Evolutionary conservation across 2,329 filamentous ascomycete species (phyloP).

Genomic region (Fusarium napiforme): DNA sequence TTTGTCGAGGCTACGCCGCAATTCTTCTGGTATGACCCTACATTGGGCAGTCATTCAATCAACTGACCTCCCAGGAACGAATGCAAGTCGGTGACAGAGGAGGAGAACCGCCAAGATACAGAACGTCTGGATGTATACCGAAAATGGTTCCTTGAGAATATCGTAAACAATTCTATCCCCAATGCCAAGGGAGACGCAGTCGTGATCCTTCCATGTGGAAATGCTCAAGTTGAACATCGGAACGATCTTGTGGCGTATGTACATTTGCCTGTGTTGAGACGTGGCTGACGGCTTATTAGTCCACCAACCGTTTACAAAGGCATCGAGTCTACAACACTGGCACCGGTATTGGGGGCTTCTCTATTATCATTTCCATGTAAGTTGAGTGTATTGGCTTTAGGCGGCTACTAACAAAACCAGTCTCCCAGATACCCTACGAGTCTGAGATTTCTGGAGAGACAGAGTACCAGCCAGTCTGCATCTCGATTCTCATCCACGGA

Average conservation of each 20-base stretch:
- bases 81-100: conserved; percentile 25
- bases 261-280: conserved; percentile 3
- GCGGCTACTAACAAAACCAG: conserved; percentile 34
- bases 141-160: conserved; percentile 47
- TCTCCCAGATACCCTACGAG: conserved; percentile 47
- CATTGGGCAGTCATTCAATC: not conserved
- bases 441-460: conserved; percentile 44
- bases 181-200: conserved; percentile 36
- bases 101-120: conserved; percentile 16
- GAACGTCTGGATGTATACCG: conserved; percentile 45
- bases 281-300: conserved; percentile 39
- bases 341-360: conserved; percentile 46
- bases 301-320: conserved; percentile 42
- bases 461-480: conserved; percentile 48
- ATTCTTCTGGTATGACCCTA: conserved; percentile 45
- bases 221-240: conserved; percentile 39
- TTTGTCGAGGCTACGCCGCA: conserved; percentile 46
- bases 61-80: conserved; percentile 31
- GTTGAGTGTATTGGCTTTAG: conserved; percentile 12
- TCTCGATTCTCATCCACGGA: conserved; percentile 45
- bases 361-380: conserved; percentile 51
- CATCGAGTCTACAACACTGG: conserved; percentile 44
- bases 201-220: conserved; percentile 46
- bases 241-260: conserved; percentile 44
- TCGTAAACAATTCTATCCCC: conserved; percentile 37